Conservation (phyloP, 23 red algal species). For the Chondrus crispus region DNA sequence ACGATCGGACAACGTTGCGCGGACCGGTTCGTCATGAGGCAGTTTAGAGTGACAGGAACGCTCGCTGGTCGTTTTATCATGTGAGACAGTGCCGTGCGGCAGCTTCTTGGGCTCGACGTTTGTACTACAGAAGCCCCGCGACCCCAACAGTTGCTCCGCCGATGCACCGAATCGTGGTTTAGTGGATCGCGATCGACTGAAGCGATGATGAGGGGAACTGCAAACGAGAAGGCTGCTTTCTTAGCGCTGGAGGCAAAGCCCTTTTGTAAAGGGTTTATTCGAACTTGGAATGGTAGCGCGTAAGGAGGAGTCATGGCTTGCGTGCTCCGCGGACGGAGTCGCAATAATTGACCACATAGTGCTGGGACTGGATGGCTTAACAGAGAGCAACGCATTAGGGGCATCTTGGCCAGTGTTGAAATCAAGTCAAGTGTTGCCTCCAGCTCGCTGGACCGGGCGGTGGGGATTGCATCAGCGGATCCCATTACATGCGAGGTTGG, state of each 20-base stretch:
- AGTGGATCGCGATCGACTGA: background rate
- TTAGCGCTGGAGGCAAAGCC: background rate
- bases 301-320: background rate
- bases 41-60: constrained; percentile 24
- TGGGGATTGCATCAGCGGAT: background rate
- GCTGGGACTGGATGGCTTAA: background rate
- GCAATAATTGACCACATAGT: background rate
- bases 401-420: background rate
- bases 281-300: background rate
- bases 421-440: constrained; percentile 1
- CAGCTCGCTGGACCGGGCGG: background rate
- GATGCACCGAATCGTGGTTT: background rate
- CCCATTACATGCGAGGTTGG: background rate
- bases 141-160: background rate
- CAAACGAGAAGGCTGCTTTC: background rate
- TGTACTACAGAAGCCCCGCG: background rate
- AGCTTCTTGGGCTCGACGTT: background rate
- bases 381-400: background rate
- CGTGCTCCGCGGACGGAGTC: background rate
- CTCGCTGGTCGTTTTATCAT: background rate
- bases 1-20: too few relatives aligned
- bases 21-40: constrained; percentile 31
- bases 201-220: background rate
- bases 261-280: background rate
- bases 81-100: background rate